Conservation (phyloP, 2,329 filamentous ascomycete species). For the Cladosporium sp. region DNA sequence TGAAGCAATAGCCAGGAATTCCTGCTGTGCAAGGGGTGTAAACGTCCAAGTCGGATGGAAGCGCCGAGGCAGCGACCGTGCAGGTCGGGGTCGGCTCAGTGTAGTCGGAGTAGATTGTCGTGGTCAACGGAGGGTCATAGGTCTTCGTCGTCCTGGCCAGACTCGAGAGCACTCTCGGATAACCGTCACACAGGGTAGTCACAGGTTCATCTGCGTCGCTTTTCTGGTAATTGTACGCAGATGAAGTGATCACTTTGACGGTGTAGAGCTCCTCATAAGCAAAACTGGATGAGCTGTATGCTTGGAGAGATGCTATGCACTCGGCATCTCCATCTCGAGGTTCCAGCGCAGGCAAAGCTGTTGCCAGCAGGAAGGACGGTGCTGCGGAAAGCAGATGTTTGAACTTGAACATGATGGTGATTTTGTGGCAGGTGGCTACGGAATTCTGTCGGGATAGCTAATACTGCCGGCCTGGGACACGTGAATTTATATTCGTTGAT, state of each 20-base stretch:
- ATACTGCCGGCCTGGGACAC: background rate
- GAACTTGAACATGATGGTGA: background rate
- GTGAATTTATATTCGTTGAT: background rate
- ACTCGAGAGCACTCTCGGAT: background rate
- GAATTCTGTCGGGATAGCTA: background rate
- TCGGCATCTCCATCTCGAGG: constrained; percentile 6
- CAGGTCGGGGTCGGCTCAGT: background rate
- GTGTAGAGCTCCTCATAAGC: constrained; percentile 3
- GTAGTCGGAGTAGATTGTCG: background rate
- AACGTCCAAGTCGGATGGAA: background rate
- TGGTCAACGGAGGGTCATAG: constrained; percentile 5
- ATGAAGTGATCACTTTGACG: background rate
- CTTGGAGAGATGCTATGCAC: constrained; percentile 5
- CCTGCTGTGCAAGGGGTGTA: background rate
- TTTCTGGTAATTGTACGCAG: background rate
- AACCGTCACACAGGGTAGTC: constrained; percentile 6
- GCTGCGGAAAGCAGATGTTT: background rate
- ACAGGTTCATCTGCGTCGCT: background rate
- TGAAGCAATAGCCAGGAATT: constrained; percentile 2
- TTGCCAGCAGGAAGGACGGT: background rate
- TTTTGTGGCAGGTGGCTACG: background rate
- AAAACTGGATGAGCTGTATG: background rate
- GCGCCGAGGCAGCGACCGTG: constrained; percentile 1
- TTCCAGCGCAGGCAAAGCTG: background rate
- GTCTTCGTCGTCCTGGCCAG: background rate